Evolutionary conservation across 352 stramenopile genomes (phyloP).

Genomic region (Phytopythium ostracodes): DNA sequence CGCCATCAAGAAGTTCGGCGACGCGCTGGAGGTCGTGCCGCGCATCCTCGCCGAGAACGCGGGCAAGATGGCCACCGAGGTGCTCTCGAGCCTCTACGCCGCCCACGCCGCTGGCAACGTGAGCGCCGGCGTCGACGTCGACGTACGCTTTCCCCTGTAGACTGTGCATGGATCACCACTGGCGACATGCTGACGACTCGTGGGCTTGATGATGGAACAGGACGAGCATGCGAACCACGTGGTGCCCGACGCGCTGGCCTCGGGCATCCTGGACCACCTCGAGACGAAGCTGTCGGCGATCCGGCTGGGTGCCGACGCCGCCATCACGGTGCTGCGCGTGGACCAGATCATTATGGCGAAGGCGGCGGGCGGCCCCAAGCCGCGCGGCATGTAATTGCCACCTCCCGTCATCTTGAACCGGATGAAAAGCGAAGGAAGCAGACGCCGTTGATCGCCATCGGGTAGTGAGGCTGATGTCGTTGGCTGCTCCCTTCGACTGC

Average conservation of each 20-base stretch:
- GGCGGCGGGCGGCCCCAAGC: slow-evolving; percentile 93
- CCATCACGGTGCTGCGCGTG: slow-evolving; percentile 98
- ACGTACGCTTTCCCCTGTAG: slow-evolving; percentile 49
- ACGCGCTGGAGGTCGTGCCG: slow-evolving; percentile 97
- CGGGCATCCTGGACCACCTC: slow-evolving; percentile 93
- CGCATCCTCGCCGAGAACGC: slow-evolving; percentile 98
- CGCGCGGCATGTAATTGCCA: slow-evolving; percentile 58
- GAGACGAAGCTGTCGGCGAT: slow-evolving; percentile 96
- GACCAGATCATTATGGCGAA: slow-evolving; percentile 99
- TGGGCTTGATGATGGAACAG: slow-evolving; percentile 28
- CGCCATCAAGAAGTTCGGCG: slow-evolving; percentile 98
- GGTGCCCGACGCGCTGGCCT: slow-evolving; percentile 66
- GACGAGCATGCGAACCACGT: slow-evolving; percentile 76
- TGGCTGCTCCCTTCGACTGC: slow-evolving; percentile 10
- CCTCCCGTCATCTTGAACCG: neutral
- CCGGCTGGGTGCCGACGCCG: slow-evolving; percentile 95
- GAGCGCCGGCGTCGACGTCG: slow-evolving; percentile 93
- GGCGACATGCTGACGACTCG: too few species aligned
- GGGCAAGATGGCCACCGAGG: slow-evolving; percentile 91
- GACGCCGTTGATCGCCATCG: neutral
- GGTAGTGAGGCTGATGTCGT: neutral
- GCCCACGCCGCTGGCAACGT: slow-evolving; percentile 92
- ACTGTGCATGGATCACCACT: too few species aligned
- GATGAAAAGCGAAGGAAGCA: neutral
- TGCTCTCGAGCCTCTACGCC: slow-evolving; percentile 94